Conservation (phyloP, 2,329 filamentous ascomycete genomes). For the Achaetomium macrosporum region DNA sequence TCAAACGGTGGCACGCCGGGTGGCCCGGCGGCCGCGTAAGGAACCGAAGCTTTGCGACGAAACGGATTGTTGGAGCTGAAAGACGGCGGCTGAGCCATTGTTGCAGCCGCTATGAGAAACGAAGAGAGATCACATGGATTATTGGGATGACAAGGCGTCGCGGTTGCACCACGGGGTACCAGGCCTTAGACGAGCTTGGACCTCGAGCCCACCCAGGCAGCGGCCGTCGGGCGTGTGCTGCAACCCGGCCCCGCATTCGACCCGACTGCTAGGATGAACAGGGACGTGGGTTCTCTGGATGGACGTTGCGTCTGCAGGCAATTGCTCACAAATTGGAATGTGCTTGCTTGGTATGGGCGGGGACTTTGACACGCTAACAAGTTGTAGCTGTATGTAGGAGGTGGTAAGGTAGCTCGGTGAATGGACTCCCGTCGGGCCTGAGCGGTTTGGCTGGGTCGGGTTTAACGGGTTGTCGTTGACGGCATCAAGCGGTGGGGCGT, state of each 20-base stretch:
- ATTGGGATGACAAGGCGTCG: background rate
- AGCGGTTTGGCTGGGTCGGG: too few species aligned
- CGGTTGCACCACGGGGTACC: conserved; percentile 1
- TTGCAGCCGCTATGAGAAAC: conserved; percentile 4
- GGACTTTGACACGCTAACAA: too few species aligned
- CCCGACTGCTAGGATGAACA: background rate
- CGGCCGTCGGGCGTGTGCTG: conserved; percentile 1
- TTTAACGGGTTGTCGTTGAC: conserved; percentile 4
- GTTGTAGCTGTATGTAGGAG: too few species aligned
- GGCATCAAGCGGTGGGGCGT: conserved; percentile 3
- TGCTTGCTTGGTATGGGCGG: background rate
- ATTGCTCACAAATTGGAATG: background rate
- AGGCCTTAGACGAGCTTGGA: background rate
- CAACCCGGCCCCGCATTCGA: conserved; percentile 9
- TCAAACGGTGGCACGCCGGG: conserved; percentile 18
- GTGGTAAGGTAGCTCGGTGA: too few species aligned
- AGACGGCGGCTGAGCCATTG: conserved; percentile 32
- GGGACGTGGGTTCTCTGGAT: background rate
- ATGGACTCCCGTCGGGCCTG: too few species aligned
- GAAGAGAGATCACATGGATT: background rate
- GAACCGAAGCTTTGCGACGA: conserved; percentile 37
- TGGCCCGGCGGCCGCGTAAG: conserved; percentile 25
- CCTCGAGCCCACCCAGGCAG: conserved; percentile 3
- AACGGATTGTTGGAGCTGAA: conserved; percentile 48
- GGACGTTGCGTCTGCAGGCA: background rate